Base-by-base conservation (phyloP, 2,329 filamentous ascomycete genomes). In the Phyllosticta citribraziliensis region DNA sequence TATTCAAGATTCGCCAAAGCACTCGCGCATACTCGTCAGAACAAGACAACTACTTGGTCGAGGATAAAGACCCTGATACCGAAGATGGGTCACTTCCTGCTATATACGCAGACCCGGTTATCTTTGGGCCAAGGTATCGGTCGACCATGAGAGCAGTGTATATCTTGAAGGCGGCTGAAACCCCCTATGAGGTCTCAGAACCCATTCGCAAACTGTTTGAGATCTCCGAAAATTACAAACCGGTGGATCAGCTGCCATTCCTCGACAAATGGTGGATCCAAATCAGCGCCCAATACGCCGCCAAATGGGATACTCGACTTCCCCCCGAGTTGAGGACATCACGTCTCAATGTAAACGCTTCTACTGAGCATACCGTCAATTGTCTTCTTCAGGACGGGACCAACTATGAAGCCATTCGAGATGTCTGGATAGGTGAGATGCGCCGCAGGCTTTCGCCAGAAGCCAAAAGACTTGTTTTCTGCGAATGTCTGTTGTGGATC, bases 401-500 rank as follows among this genome's bases (percentile, higher is more conserved):
- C 19, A 30, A 57, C 10, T 47, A 27, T 2, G 30, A 25, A 22
- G 30, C 59, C 24, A 61, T 61, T 11, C 22, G 20, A n/a, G 1
- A 25, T 3, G 47, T 30, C 17, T 61, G 59, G 59, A 47, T 6
- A 20, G 19, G 10, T 14, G 11, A 53, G 19, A 56, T 61, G 22
- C 55, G 54, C 19, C 20, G 10, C 1, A 22, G 55, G 11, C 57
- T 57, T 19, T 56, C 52, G 6, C 4, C 10, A 5, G 60, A 62
- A 22, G 55, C 51, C 19, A 62, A 57, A 19, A 53, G 55, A 19
- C 53, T 51, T 19, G 25, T 61, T 11, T 82, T 79, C 79, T 69
- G 74, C 52, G 69, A 73, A 20, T 64, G 79, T 27, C 75, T 77
- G 27, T 68, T 81, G 14, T 79, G 75, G 75, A 66, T 79, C 20